These are phyloP conservation scores for Psidium guajava DNA, from an alignment of 345 rosid genomes.

Conservation along the genomic window DNA sequence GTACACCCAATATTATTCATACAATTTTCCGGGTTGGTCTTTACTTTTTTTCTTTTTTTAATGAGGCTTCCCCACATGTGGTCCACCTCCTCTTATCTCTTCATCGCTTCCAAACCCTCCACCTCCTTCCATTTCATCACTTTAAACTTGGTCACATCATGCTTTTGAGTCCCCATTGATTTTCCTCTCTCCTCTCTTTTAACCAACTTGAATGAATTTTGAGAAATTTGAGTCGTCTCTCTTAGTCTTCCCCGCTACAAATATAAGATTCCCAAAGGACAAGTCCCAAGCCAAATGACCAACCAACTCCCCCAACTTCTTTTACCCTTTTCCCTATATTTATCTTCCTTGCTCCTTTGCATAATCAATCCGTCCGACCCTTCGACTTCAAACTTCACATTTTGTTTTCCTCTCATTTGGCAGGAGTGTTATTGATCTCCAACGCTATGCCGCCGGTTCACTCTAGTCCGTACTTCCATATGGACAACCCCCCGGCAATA, in stretches of 20 bases:
- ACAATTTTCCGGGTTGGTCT: background rate
- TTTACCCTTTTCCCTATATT: background rate
- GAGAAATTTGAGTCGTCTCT: background rate
- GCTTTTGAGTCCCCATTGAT: background rate
- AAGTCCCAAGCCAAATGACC: constrained; percentile 17
- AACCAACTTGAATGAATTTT: constrained; percentile 8
- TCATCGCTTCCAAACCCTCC: background rate
- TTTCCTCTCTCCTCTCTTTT: background rate
- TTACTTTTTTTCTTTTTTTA: too few relatives aligned
- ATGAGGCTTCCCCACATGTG: background rate
- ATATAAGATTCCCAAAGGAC: constrained; percentile 33
- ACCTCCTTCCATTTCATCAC: constrained; percentile 12
- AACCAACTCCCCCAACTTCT: constrained; percentile 31
- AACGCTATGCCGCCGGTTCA: constrained; percentile 40
- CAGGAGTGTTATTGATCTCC: background rate
- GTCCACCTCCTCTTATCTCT: background rate
- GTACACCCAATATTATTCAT: background rate
- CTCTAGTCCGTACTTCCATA: constrained; percentile 63
- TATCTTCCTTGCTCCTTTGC: background rate
- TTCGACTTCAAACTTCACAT: background rate
- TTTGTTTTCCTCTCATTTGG: background rate
- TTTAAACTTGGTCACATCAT: constrained; percentile 27
- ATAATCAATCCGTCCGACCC: background rate
- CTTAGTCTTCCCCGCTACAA: constrained; percentile 20
- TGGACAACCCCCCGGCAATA: constrained; percentile 76